Evolutionary conservation across 495 filamentous ascomycete species (phyloP).

Genomic region (Hypoxylon lienhwacheense): DNA sequence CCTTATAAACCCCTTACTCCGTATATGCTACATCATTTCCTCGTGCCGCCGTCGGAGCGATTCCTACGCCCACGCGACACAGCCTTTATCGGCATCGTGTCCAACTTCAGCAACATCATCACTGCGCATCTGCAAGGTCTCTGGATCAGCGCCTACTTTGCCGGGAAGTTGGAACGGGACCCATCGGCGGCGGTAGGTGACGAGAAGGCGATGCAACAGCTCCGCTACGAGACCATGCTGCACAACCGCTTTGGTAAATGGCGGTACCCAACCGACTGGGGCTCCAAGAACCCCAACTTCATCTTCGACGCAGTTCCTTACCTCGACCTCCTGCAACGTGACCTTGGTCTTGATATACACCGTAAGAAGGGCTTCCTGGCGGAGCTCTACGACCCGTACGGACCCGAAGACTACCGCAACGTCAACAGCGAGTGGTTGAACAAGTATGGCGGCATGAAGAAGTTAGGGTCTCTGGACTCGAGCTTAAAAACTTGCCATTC

Average conservation of each 20-base stretch:
- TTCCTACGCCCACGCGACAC: conserved; percentile 59
- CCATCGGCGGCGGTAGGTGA: conserved; percentile 28
- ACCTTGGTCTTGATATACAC: conserved; percentile 59
- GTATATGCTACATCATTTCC: conserved; percentile 65
- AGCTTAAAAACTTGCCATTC: conserved; percentile 19
- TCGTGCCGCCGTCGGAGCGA: conserved; percentile 61
- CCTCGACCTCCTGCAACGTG: conserved; percentile 67
- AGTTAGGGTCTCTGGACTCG: conserved; percentile 20
- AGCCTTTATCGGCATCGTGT: conserved; percentile 66
- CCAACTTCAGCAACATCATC: conserved; percentile 64
- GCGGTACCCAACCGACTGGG: conserved; percentile 68
- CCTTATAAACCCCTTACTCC: conserved; percentile 45
- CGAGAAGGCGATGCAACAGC: conserved; percentile 31
- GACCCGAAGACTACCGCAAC: conserved; percentile 61
- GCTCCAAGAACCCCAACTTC: conserved; percentile 66
- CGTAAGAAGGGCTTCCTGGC: conserved; percentile 51
- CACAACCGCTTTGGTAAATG: conserved; percentile 68
- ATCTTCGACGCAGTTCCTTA: conserved; percentile 81
- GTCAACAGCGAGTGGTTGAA: conserved; percentile 59
- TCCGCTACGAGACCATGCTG: conserved; percentile 61
- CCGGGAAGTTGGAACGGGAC: conserved; percentile 41
- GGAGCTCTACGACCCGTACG: conserved; percentile 59
- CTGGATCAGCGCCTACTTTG: conserved; percentile 69
- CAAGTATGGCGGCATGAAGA: conserved; percentile 33
- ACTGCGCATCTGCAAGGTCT: conserved; percentile 69